Base-by-base conservation (phyloP, 768 basidiomycete species). In the Podaxis mareebaensis region DNA sequence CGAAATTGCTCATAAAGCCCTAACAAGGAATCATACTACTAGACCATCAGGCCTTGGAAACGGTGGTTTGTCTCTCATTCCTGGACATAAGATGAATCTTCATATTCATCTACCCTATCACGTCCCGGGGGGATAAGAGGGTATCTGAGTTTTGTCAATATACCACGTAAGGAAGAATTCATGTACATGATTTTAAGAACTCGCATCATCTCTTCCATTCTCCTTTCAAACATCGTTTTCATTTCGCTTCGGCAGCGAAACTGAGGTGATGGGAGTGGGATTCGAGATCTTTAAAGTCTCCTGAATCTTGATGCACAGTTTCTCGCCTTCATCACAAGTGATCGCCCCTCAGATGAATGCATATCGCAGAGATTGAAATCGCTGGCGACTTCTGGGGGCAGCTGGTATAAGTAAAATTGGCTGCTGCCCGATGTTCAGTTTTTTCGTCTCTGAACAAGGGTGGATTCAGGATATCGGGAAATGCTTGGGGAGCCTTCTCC, bases 21-120 rank as follows among this genome's bases (percentile, higher is more conserved):
- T 81, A 84, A 85, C 81, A 81, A 83, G 81, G 83, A 84, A 84
- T 85, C 83, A 84, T 84, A 82, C 83, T 80, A 83, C 83, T 84
- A 84, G 82, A 63, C 61, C 61, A 63, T 63, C 61, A 63, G 61
- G 61, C 61, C 61, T 46, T 53, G 39, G 4, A 4, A 12, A n/a
- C 12, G 13, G 3, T 28, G 42, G 11, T 49, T 38, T 22, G 33
- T 20, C 11, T n/a, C 39, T 39, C 22, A 15, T 46, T 3, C 17
- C 44, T 46, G 17, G 12, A 6, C 17, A 42, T 10, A n/a, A 20
- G 17, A 22, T 46, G n/a, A 20, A 3, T 46, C 20, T 20, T 46
- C 42, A 46, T 22, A 8, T 33, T 33, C 33, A 2, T 8, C 30
- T 30, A 8, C 30, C 44, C 7, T 46, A 3, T 15, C 5, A 20